Evolutionary conservation across 495 filamentous ascomycete species (phyloP), one percentile per base, ranked within the genome.

Genomic region (Xylaria telfairii): DNA sequence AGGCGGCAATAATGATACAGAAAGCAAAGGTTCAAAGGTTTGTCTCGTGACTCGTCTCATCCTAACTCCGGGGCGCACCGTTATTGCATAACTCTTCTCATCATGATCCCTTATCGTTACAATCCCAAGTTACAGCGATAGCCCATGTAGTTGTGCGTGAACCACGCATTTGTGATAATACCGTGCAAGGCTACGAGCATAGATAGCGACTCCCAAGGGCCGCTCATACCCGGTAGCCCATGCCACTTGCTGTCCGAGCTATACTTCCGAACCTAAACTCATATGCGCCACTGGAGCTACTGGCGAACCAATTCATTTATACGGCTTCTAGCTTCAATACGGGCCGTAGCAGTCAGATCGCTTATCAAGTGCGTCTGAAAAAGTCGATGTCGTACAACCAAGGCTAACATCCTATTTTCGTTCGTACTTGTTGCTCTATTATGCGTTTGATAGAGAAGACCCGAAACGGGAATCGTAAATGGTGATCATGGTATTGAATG

Each of bases 11-110:
- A 30, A 57, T 57, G 51, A 59, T 59, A 59, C 24, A 67, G 39
- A 53, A 26, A 26, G 30, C 15, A 13, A 44, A 32, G 34, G 26
- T 39, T 54, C 42, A 12, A 67, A 42, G 5, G n/a, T 13, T 30
- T 24, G 28, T 5, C 28, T 57, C 65, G n/a, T 57, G 5, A 53
- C 51, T 41, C 39, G 39, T 67, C 51, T 67, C 65, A 67, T 67
- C 49, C 41, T 30, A 44, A 12, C 24, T 7, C 10, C 9, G 1
- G n/a, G 24, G 12, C 1, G 4, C 51, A 21, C n/a, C 39, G 26
- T 59, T 21, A 32, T 44, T 24, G 65, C 34, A 28, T 39, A n/a
- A 7, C 24, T 46, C 49, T 6, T 57, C 46, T 67, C 24, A 32
- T 67, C 51, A 49, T 67, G 9, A 46, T 59, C 13, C 0, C 19